These are phyloP conservation scores for Urochloa ruziziensis DNA, from an alignment of 176 grass and related monocot genomes.

Conservation along the genomic window DNA sequence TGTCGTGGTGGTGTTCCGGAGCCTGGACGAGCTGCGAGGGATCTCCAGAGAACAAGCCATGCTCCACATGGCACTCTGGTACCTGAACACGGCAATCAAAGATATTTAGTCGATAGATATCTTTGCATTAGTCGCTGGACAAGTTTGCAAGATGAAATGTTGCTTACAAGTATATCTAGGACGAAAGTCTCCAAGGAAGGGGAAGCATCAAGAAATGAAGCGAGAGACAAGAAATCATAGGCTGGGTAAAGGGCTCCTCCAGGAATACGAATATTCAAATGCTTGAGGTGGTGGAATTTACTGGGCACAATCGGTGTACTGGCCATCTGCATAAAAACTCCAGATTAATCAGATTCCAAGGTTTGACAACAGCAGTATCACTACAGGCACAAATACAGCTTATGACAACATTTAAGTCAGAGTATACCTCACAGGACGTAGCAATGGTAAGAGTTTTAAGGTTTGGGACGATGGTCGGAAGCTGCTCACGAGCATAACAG, in stretches of 20 bases:
- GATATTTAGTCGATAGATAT: background rate
- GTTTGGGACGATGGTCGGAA: background rate
- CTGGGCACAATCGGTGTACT: background rate
- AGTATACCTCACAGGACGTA: background rate
- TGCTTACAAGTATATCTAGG: background rate
- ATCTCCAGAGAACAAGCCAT: background rate
- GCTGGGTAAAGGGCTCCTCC: background rate
- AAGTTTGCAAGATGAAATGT: background rate
- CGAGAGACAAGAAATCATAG: constrained; percentile 19
- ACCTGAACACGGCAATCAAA: background rate
- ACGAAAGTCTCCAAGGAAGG: constrained; percentile 32
- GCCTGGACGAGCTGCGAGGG: background rate
- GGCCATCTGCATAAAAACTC: background rate
- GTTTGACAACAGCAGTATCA: background rate
- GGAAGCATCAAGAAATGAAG: constrained; percentile 11
- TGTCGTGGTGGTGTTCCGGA: background rate
- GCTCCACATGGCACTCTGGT: background rate
- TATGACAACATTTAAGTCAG: background rate
- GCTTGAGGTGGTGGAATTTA: constrained; percentile 1
- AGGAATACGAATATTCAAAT: background rate
- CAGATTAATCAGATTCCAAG: background rate
- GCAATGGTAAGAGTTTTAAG: background rate
- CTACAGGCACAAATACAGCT: background rate
- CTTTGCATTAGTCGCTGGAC: too few relatives aligned
- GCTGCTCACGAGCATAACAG: background rate